Conservation (phyloP, 352 stramenopile genomes). For the Elongisporangium senticosum region DNA sequence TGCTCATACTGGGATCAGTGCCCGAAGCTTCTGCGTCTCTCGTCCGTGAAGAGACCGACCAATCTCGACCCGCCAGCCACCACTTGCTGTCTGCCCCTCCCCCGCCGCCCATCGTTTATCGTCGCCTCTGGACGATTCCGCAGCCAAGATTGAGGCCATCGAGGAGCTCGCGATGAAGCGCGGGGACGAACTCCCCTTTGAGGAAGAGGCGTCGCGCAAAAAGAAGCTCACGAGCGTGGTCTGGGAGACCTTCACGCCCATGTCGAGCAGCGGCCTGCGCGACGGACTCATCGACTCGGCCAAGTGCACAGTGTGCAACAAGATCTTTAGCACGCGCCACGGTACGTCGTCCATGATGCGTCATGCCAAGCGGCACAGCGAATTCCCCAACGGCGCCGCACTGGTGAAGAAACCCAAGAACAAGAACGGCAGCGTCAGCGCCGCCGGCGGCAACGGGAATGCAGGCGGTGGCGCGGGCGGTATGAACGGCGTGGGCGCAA, state of each 20-base stretch:
- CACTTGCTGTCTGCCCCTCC: neutral
- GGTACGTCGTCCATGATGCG: constrained; percentile 83
- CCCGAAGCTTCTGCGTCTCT: neutral
- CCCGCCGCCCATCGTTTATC: neutral
- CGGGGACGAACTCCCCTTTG: constrained; percentile 49
- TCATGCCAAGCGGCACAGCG: constrained; percentile 69
- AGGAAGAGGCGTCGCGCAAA: constrained; percentile 59
- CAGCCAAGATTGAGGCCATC: constrained; percentile 33
- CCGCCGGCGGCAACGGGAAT: constrained; percentile 12
- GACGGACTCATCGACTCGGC: constrained; percentile 68
- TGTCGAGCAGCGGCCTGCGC: constrained; percentile 53
- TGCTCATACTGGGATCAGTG: neutral
- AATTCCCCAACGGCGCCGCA: constrained; percentile 50
- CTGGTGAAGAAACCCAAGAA: constrained; percentile 54
- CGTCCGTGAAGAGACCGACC: neutral
- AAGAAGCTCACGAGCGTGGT: constrained; percentile 83
- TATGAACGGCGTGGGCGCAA: neutral
- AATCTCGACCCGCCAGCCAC: neutral
- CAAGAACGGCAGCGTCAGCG: constrained; percentile 15
- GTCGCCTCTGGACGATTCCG: neutral
- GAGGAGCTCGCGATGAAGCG: constrained; percentile 44
- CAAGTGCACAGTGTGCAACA: constrained; percentile 70
- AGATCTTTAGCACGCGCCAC: constrained; percentile 76
- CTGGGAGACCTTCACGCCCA: constrained; percentile 77
- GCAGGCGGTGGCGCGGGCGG: neutral